A percentile compares a stretch with the other conserved stretches of the same genome.
phyloP scores from a whole-genome alignment of 163 green algal genomes.

The Volvox carteri region DNA sequence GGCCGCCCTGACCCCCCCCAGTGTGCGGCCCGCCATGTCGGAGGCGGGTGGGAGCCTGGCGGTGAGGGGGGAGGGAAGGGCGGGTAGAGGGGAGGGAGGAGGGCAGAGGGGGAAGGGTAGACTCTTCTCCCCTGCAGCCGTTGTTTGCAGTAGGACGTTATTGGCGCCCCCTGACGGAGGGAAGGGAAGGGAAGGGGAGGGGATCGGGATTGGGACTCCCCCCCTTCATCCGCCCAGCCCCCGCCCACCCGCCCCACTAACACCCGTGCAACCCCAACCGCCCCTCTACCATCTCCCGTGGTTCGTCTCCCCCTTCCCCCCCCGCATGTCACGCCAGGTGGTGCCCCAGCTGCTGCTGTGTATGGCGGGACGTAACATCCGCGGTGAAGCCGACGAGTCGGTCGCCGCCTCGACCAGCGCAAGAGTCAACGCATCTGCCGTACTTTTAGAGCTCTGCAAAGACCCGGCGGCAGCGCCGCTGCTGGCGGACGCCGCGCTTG shows the following conservation, averaged over 20 bases:
- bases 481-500: not conserved
- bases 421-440: conserved; percentile 15
- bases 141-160: no score
- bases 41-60: not conserved
- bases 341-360: not conserved
- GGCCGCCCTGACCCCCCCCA: conserved; percentile 17
- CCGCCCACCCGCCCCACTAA: not conserved
- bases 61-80: not conserved
- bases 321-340: not conserved
- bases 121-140: no score
- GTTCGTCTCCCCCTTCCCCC: not conserved
- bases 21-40: conserved; percentile 14
- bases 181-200: no score
- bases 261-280: no score
- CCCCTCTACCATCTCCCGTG: not conserved
- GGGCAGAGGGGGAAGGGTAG: no score
- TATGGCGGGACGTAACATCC: conserved; percentile 5
- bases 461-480: not conserved
- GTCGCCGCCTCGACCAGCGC: conserved; percentile 15
- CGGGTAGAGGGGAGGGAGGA: no score
- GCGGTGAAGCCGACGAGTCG: conserved; percentile 14
- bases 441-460: conserved; percentile 51
- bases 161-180: no score
- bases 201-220: no score
- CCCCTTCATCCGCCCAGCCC: not conserved